Base-by-base conservation (phyloP, 306 rosid species). In the Corylus avellana region DNA sequence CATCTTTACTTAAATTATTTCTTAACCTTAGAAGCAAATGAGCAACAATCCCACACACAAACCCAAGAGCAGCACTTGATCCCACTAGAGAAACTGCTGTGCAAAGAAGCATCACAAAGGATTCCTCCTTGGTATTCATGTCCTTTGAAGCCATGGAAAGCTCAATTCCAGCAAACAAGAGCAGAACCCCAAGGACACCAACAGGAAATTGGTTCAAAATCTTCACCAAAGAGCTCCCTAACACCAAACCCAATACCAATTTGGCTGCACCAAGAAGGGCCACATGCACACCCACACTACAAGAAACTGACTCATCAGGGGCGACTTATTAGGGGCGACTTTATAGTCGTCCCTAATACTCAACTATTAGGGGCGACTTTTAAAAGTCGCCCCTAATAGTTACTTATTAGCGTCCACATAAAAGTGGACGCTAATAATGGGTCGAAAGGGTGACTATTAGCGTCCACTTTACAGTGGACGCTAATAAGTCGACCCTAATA, bases 201-300 rank as follows among this genome's bases (percentile, higher is more conserved):
- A 91, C 94, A 0, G 97, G 92, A 77, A 87, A 93, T 37, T 84
- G 83, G 27, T 69, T 77, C 8, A 93, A 61, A 53, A 93, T 78
- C 75, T 85, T 85, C 3, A 81, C 92, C 25, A 91, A 61, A 44
- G 94, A 91, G 69, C 80, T 81, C 7, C 98, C 98, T 32, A 93
- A 59, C 1, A 86, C 87, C 78, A 91, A 85, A 8, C 97, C 96
- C 48, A 91, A 81, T 0, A 86, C 74, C 78, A 86, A 72, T 57
- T 93, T 93, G 0, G 85, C 88, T 2, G 80, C 90, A 17, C 98
- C 97, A 29, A 93, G 92, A 18, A 93, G 46, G 0, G 93, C 97
- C 75, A 93, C n/a, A n/a, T n/a, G n/a, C 96, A 69, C 98, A 91
- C 29, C 86, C 96, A 0, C 98, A n/a, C n/a, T n/a, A n/a, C n/a